These are phyloP conservation scores for Eimeria nieschulzi DNA, from an alignment of 169 alveolate genomes.

Conservation along the genomic window DNA sequence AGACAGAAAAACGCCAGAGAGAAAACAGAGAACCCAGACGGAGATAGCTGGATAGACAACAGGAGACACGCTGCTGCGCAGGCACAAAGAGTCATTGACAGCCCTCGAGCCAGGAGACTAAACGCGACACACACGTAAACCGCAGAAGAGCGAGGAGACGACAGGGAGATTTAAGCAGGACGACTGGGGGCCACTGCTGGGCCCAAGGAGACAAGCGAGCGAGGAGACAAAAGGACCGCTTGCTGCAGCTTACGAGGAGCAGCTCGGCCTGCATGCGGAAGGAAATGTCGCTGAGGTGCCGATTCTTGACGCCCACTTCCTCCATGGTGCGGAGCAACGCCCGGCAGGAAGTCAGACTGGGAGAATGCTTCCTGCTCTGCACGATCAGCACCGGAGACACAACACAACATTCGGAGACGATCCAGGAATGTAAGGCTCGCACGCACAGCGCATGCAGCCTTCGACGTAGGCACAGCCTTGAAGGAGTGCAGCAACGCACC, in stretches of 20 bases:
- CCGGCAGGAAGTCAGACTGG: background rate
- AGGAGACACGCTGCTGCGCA: background rate
- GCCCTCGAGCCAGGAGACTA: too few relatives aligned
- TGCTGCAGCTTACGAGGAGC: background rate
- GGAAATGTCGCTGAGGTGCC: background rate
- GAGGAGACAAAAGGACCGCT: background rate
- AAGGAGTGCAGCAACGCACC: too few relatives aligned
- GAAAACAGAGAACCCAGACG: background rate
- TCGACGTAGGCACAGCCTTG: too few relatives aligned
- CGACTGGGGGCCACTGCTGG: background rate
- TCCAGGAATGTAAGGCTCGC: background rate
- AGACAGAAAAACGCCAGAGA: background rate
- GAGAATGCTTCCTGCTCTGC: background rate
- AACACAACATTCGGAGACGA: background rate
- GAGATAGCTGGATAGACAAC: background rate
- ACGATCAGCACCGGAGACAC: background rate
- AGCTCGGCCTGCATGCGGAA: background rate
- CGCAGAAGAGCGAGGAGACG: background rate
- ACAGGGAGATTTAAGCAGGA: background rate
- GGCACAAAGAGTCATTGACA: too few relatives aligned
- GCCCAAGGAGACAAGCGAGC: background rate
- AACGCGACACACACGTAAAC: too few relatives aligned
- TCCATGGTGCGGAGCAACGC: conserved; percentile 5
- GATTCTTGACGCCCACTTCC: conserved; percentile 11
- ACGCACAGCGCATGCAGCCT: background rate